Evolutionary conservation across 2,329 filamentous ascomycete species (phyloP).

Genomic region (Neofusicoccum laricinum): DNA sequence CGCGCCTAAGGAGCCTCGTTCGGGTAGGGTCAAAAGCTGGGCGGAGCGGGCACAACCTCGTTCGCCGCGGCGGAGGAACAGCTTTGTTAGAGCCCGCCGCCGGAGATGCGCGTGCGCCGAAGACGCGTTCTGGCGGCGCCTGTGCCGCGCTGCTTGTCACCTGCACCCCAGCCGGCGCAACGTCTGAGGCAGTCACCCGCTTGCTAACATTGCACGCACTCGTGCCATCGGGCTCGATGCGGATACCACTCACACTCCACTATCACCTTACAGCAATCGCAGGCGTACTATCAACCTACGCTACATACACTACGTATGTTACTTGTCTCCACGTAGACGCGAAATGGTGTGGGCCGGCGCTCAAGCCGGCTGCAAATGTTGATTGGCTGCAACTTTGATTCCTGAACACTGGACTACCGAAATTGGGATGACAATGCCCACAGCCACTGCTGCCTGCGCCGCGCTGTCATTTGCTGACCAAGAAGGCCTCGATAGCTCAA

Average conservation of each 20-base stretch:
- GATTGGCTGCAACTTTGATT: neutral
- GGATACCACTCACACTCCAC: too few species aligned
- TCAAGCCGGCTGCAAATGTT: neutral
- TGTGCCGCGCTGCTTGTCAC: neutral
- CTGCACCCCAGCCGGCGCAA: too few species aligned
- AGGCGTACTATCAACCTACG: too few species aligned
- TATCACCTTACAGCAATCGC: too few species aligned
- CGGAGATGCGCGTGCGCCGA: neutral
- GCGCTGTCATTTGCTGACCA: neutral
- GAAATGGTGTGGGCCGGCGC: neutral
- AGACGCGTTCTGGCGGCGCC: neutral
- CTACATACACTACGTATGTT: too few species aligned
- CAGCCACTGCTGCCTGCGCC: neutral
- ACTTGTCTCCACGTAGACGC: too few species aligned
- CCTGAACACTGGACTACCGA: neutral
- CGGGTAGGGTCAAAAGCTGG: constrained; percentile 4
- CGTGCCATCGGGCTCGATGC: too few species aligned
- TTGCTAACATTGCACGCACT: too few species aligned
- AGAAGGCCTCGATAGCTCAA: neutral
- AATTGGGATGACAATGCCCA: neutral
- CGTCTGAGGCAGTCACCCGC: too few species aligned
- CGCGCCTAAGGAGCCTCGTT: neutral
- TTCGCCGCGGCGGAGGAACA: neutral
- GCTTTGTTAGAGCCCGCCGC: neutral
- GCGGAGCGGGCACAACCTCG: neutral